A percentile compares a stretch with the other conserved stretches of the same genome.
phyloP scores from a whole-genome alignment of 176 grass and related monocot species.

The Ananas comosus region DNA sequence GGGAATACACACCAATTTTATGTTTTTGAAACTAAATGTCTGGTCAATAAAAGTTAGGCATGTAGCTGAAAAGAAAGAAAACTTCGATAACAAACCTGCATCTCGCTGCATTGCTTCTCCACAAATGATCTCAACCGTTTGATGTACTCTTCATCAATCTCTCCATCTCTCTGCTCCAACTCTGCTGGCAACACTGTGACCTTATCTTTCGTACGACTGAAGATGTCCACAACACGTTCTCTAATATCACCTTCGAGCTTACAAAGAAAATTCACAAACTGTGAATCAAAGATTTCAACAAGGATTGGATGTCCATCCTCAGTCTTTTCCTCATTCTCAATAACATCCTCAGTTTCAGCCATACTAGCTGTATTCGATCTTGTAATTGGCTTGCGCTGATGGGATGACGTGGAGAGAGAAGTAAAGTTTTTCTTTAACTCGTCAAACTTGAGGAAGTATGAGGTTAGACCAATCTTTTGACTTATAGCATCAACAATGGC shows the following conservation, averaged over 20 bases:
- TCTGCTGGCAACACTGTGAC: conserved; percentile 66
- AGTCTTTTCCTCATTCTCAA: conserved; percentile 58
- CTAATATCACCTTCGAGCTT: conserved; percentile 86
- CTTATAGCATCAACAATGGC: conserved; percentile 80
- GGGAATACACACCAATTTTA: too few relatives aligned
- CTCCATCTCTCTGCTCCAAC: conserved; percentile 77
- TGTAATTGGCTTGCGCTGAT: conserved; percentile 53
- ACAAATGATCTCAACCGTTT: conserved; percentile 81
- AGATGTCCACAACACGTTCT: conserved; percentile 69
- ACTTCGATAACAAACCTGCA: conserved; percentile 54
- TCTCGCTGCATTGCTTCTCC: conserved; percentile 93
- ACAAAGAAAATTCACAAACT: conserved; percentile 50
- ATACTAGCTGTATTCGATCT: conserved; percentile 77
- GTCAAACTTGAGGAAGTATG: conserved; percentile 80
- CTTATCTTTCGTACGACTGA: conserved; percentile 70
- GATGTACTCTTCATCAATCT: conserved; percentile 76
- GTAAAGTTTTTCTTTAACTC: conserved; percentile 59
- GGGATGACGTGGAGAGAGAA: conserved; percentile 25
- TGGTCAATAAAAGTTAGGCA: too few relatives aligned
- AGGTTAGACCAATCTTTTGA: conserved; percentile 72
- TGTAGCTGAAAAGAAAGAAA: too few relatives aligned
- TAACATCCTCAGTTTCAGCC: conserved; percentile 60
- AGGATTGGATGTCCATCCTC: conserved; percentile 66
- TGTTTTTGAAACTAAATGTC: too few relatives aligned
- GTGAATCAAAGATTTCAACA: conserved; percentile 65